Evolutionary conservation across 176 grass and related monocot species (phyloP), one percentile per base, ranked within the genome.

Genomic region (Cenchrus americanus): DNA sequence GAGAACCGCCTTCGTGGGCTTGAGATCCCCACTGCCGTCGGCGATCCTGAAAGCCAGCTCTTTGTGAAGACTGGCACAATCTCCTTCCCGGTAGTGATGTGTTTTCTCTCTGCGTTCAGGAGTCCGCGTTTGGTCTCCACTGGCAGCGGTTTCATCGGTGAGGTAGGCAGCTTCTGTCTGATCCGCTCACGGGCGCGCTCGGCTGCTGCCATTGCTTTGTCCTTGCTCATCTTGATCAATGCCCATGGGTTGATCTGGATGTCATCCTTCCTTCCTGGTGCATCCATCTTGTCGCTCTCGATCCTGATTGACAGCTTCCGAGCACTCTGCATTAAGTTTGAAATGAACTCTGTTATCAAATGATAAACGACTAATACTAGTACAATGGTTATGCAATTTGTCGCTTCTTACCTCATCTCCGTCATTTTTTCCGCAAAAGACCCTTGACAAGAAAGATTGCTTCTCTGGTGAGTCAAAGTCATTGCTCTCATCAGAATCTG

Each of bases 241-340:
- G 72, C 93, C 96, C 93, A 99, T 77, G 96, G 93, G 37, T 96
- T 91, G 62, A 99, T 96, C 64, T 94, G 74, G 81, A 90, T 83
- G 75, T 90, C 94, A 77, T 83, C 65, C 2, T 88, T 93, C 75
- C 73, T 91, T 82, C 76, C 83, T 43, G 87, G 83, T 50, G 68
- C 66, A 62, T 89, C 82, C 23, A 34, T 75, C 41, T 90, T 78
- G 51, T 96, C 87, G 21, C 86, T 89, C 44, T 99, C 96, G 2
- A 99, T 87, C 87, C 88, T 90, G 69, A 99, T 94, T 0, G 96
- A 96, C 27, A 99, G 55, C 74, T 85, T 99, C 71, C 83, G 81
- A 24, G 83, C 10, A 61, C 87, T 95, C 96, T 99, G 75, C 93
- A 62, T 83, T 27, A 30, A 72, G 69, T 82, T 73, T 49, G 18